Evolutionary conservation across 1,139 yeast species (phyloP), one percentile per base, ranked within the genome.

Genomic region (Suhomyces kunorum): DNA sequence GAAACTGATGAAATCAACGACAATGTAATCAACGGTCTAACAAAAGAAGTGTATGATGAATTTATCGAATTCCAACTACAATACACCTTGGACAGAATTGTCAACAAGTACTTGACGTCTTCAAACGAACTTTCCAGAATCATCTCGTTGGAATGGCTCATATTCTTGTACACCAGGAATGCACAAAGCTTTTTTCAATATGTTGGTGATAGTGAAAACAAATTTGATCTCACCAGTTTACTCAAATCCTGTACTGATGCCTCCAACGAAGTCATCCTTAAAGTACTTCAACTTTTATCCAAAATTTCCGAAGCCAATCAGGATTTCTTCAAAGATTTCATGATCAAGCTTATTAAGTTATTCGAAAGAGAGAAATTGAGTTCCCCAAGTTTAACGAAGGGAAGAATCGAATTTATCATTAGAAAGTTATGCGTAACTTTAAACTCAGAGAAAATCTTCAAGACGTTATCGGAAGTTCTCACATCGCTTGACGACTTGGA

Each of bases 101-200:
- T 66, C 54, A 55, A 59, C 30, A 74, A 69, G 47, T 71, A 69
- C 43, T 56, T 68, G 19, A 60, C 63, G 23, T 61, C 66, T 9
- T 45, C 59, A 42, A 84, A 87, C 51, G 96, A 88, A 48, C 80
- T 83, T 25, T 87, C 97, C 0, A 72, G 94, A 48, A 76, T 89
- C 14, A 89, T 95, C 0, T 86, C 95, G 14, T 68, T 94, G 33
- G 96, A 90, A 50, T 94, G 98, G 98, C 70, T 94, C 26, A 82
- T 83, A 18, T 81, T 88, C 74, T 71, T 94, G 33, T 94, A 90
- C 55, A 76, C 81, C 24, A 82, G 82, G 50, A 84, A 84, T 31
- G 87, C 94, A 0, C 65, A 75, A 19, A 74, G 78, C 53, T 78
- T 80, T 53, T 71, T 78, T 50, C 80, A 72, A 56, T 83, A 55